Percentiles rank a stretch among this genome's conserved stretches.
Conservation (phyloP, 169 alveolate species). For the Miamiensis avidus region DNA sequence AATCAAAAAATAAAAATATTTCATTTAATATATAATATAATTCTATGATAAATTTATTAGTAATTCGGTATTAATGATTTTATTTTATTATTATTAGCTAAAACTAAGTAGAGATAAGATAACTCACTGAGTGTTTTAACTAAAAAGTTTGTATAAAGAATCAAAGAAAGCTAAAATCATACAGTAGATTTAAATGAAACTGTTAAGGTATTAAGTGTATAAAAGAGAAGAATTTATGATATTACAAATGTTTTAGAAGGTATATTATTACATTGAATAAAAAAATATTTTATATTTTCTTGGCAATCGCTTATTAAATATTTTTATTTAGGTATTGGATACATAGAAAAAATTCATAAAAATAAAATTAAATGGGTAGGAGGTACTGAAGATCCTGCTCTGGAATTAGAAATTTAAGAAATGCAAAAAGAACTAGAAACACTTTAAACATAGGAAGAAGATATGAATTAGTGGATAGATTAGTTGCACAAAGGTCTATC, state of each 20-base stretch:
- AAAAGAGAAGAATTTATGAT: slow-evolving; percentile 86
- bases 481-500: slow-evolving; percentile 6
- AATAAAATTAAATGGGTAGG: slow-evolving; percentile 50
- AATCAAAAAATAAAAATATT: too few species aligned
- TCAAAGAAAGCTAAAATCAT: slow-evolving; percentile 55
- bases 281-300: not conserved
- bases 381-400: slow-evolving; percentile 47
- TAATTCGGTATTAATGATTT: too few species aligned
- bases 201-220: slow-evolving; percentile 66
- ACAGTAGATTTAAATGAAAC: slow-evolving; percentile 74
- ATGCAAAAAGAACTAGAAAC: slow-evolving; percentile 9
- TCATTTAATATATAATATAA: too few species aligned
- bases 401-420: slow-evolving; percentile 22
- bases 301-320: not conserved
- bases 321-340: slow-evolving; percentile 30
- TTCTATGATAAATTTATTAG: too few species aligned
- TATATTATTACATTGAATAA: slow-evolving; percentile 17
- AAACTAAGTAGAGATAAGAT: slow-evolving; percentile 46
- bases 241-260: slow-evolving; percentile 90
- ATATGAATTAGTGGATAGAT: slow-evolving; percentile 29
- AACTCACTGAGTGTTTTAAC: slow-evolving; percentile 78
- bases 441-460: not conserved
- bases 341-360: slow-evolving; percentile 45
- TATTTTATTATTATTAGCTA: too few species aligned
- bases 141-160: slow-evolving; percentile 70